Percentiles rank a stretch among this genome's conserved stretches.
Evolutionary conservation across 768 basidiomycete genomes (phyloP).

Genomic region (Suillus variegatus): DNA sequence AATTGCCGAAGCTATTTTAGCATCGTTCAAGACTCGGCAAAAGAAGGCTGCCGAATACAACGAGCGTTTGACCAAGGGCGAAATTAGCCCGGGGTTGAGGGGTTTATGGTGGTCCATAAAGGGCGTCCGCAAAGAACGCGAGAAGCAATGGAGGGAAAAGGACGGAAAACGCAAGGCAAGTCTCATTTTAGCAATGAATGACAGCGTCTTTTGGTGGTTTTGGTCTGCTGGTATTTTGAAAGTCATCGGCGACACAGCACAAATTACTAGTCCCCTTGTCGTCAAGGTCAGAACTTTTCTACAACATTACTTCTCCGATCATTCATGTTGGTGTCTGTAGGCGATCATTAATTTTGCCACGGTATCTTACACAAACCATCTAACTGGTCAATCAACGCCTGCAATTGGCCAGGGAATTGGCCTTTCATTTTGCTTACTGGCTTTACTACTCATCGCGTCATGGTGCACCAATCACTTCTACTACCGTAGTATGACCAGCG

Average conservation of each 20-base stretch:
- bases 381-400: slow-evolving; percentile 38
- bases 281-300: slow-evolving; percentile 60
- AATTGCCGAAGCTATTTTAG: slow-evolving; percentile 63
- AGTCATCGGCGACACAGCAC: slow-evolving; percentile 68
- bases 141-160: slow-evolving; percentile 63
- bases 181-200: slow-evolving; percentile 69
- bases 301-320: neutral
- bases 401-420: slow-evolving; percentile 66
- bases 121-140: slow-evolving; percentile 48
- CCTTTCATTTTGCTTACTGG: slow-evolving; percentile 67
- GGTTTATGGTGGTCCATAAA: slow-evolving; percentile 61
- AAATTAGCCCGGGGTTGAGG: slow-evolving; percentile 56
- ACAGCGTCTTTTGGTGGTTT: slow-evolving; percentile 76
- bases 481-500: slow-evolving; percentile 70
- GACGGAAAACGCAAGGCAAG: slow-evolving; percentile 67
- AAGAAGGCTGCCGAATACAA: slow-evolving; percentile 71
- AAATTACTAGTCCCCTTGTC: slow-evolving; percentile 73
- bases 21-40: slow-evolving; percentile 61
- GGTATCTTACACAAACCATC: slow-evolving; percentile 55
- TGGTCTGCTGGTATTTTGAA: slow-evolving; percentile 68
- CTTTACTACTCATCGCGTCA: slow-evolving; percentile 66
- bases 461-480: slow-evolving; percentile 82
- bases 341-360: slow-evolving; percentile 72
- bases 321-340: slow-evolving; percentile 32
- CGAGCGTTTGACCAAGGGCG: slow-evolving; percentile 60